A percentile compares a stretch with the other conserved stretches of the same genome.
phyloP scores from a whole-genome alignment of 2,329 filamentous ascomycete genomes.

The Exophiala dermatitidis region DNA sequence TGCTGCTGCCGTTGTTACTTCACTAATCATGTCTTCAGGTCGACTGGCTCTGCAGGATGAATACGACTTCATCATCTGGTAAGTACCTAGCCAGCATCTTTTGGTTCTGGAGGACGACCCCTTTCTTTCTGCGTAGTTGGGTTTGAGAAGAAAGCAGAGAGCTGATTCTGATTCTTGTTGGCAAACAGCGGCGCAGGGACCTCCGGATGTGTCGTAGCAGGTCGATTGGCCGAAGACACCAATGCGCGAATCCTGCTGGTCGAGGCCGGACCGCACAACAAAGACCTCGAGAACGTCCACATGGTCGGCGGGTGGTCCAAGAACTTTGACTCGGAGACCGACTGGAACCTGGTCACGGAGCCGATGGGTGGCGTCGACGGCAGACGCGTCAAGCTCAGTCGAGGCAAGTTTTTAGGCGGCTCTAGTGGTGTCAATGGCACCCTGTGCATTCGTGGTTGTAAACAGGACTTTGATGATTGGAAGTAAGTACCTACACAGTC shows the following conservation, averaged over 20 bases:
- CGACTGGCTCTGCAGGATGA: constrained; percentile 17
- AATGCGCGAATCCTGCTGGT: constrained; percentile 39
- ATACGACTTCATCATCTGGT: constrained; percentile 30
- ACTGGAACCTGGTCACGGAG: constrained; percentile 41
- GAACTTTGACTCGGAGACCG: constrained; percentile 38
- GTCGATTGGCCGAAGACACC: constrained; percentile 41
- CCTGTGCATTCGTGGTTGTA: constrained; percentile 38
- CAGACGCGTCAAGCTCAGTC: constrained; percentile 38
- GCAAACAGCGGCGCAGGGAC: constrained; percentile 38
- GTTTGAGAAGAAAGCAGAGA: neutral
- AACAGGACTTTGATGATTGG: constrained; percentile 51
- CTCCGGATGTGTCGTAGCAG: constrained; percentile 44
- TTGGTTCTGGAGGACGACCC: neutral
- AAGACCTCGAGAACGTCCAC: constrained; percentile 41
- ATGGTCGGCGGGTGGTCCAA: constrained; percentile 41
- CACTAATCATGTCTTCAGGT: constrained; percentile 19
- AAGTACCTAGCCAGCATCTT: constrained; percentile 4
- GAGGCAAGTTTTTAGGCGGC: constrained; percentile 39
- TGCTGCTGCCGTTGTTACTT: too few species aligned
- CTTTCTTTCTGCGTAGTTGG: neutral
- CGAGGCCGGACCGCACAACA: constrained; percentile 44
- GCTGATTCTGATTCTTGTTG: neutral
- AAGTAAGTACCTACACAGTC: constrained; percentile 32
- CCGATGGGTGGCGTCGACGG: constrained; percentile 37
- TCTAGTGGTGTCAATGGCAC: constrained; percentile 43